Percentiles rank a stretch among this genome's conserved stretches.
Conservation (phyloP, 345 rosid species). For the Microthlaspi erraticum region DNA sequence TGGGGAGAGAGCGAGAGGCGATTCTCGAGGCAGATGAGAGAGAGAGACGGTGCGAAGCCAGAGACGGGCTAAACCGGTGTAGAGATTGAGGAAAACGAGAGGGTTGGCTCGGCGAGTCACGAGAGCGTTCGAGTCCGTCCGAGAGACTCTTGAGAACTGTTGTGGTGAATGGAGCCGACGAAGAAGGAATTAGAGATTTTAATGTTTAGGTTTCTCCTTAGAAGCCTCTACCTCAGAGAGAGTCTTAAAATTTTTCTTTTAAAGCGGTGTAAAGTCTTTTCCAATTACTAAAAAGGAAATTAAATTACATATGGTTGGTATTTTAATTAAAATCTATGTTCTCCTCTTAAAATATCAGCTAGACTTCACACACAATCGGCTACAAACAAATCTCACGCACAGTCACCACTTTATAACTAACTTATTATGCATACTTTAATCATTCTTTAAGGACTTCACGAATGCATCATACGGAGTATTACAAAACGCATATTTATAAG, state of each 20-base stretch:
- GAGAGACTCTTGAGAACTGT: slow-evolving; percentile 25
- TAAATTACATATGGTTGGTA: no score
- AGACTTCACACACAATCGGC: neutral
- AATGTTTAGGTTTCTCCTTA: slow-evolving; percentile 28
- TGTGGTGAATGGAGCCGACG: slow-evolving; percentile 20
- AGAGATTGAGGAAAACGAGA: neutral
- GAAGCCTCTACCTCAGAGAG: neutral
- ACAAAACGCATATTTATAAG: neutral
- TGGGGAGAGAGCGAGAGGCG: neutral
- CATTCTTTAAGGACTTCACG: neutral
- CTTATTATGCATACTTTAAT: no score
- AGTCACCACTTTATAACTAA: no score
- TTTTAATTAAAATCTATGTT: no score
- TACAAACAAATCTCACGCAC: neutral
- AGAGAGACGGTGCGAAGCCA: slow-evolving; percentile 11
- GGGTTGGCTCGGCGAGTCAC: slow-evolving; percentile 11
- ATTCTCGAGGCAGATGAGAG: neutral
- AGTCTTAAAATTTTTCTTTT: neutral
- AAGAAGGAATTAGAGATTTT: neutral
- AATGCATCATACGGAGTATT: no score
- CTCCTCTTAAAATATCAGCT: no score
- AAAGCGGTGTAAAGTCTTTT: no score
- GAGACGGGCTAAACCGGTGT: neutral
- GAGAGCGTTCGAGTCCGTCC: neutral
- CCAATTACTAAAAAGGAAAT: no score